Conservation (phyloP, 257 asterid genomes). For the Solanum pennellii region DNA sequence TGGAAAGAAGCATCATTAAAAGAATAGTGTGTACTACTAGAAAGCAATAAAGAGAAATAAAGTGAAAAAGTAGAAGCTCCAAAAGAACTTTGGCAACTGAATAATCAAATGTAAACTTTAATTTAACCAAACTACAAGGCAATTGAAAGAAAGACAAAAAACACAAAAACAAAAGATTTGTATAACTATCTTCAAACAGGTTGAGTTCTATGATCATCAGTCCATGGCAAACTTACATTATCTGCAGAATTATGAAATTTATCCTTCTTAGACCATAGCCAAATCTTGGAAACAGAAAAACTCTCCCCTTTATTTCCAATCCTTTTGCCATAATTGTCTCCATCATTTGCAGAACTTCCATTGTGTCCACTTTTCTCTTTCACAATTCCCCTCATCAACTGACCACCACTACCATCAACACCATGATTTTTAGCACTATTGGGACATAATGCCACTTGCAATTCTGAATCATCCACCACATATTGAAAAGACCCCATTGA, state of each 20-base stretch:
- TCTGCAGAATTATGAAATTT: constrained; percentile 32
- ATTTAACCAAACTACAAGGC: not conserved
- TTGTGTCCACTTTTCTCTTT: constrained; percentile 32
- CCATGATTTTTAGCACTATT: constrained; percentile 14
- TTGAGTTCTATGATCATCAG: constrained; percentile 6
- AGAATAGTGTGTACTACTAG: constrained; percentile 13
- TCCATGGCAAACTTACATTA: constrained; percentile 31
- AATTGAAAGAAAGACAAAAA: not conserved
- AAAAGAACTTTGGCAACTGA: constrained; percentile 4
- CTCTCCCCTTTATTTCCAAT: constrained; percentile 82
- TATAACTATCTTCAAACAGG: not conserved
- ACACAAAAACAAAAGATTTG: not conserved
- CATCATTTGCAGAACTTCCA: constrained; percentile 42
- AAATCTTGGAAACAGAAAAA: constrained; percentile 92
- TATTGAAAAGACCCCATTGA: constrained; percentile 95
- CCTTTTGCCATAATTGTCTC: constrained; percentile 49
- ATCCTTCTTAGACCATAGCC: constrained; percentile 93
- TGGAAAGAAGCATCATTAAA: constrained; percentile 33
- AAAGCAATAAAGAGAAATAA: constrained; percentile 15
- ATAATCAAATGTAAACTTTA: not conserved
- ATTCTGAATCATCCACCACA: constrained; percentile 78
- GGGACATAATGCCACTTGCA: constrained; percentile 62
- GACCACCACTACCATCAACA: constrained; percentile 10
- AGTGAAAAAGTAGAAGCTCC: constrained; percentile 13
- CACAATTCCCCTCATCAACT: constrained; percentile 5